These are phyloP conservation scores for Perilla frutescens DNA, from an alignment of 257 asterid species.

Conservation along the genomic window DNA sequence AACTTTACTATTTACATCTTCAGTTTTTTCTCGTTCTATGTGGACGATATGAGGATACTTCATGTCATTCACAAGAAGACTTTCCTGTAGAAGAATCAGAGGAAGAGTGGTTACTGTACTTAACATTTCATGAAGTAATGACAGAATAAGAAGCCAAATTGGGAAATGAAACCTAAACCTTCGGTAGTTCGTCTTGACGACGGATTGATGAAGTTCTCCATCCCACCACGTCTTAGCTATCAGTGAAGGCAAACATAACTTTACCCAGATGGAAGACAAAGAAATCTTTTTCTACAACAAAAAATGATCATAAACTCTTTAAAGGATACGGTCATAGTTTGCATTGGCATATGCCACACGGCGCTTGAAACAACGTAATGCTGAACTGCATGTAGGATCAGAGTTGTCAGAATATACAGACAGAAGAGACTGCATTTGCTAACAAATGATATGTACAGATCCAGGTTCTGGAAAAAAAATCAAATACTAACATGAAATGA, in stretches of 20 bases:
- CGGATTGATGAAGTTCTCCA: conserved; percentile 98
- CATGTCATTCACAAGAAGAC: conserved; percentile 60
- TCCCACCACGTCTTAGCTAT: conserved; percentile 80
- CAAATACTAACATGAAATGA: conserved; percentile 71
- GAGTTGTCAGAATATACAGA: conserved; percentile 27
- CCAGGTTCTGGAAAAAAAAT: conserved; percentile 1
- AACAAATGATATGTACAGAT: neutral
- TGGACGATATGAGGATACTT: conserved; percentile 88
- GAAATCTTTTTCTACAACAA: conserved; percentile 17
- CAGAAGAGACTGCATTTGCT: neutral
- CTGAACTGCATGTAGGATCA: conserved; percentile 59
- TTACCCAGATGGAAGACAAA: conserved; percentile 7
- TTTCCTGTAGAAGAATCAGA: conserved; percentile 49
- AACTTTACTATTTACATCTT: conserved; percentile 40
- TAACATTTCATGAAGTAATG: conserved; percentile 13
- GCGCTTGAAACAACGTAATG: conserved; percentile 81
- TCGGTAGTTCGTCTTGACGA: conserved; percentile 82
- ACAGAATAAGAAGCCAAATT: conserved; percentile 2
- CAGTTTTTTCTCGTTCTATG: conserved; percentile 58
- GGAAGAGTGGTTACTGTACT: conserved; percentile 34
- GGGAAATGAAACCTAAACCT: conserved; percentile 46
- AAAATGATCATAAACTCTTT: conserved; percentile 7
- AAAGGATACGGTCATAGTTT: conserved; percentile 87
- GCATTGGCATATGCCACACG: conserved; percentile 96
- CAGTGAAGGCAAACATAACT: conserved; percentile 53